Evolutionary conservation across 306 rosid species (phyloP), one percentile per base, ranked within the genome.

Genomic region (Benincasa hispida): DNA sequence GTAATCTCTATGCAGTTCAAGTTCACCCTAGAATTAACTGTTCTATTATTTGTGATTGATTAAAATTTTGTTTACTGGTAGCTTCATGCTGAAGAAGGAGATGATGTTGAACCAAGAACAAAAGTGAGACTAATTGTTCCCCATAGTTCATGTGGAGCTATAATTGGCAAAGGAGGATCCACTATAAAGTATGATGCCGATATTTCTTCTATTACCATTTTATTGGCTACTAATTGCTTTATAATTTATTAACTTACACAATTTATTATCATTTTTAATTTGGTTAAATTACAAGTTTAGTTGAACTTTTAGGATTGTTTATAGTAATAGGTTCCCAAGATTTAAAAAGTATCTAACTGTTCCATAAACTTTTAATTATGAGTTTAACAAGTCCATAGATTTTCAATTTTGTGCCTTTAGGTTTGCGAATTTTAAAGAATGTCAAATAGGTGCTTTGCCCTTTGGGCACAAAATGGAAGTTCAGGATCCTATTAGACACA

Each of bases 121-220:
- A 95, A 87, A 89, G 96, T 90, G 87, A 89, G 92, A 81, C 93
- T 95, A 66, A 75, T 95, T 74, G 99, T 92, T 84, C 99, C 99
- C 48, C 90, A 95, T 78, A 90, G 97, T 82, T 95, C 96, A 65
- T 95, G 99, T 80, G 99, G 99, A 83, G 99, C 98, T 79, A 90
- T 95, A 83, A 95, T 95, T 81, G 99, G 99, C 81, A 95, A 95
- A 84, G 98, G 96, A 80, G 99, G 99, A 21, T 85, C 99, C 79
- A 95, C 98, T 65, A 95, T 95, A 74, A 95, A 96, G 99, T 95
- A 89, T 59, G 83, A 47, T 58, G 76, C 67, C 73, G 75, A 77
- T 41, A 57, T 84, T 35, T 65, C 74, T 72, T 69, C 18, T 79
- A 34, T 4, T 27, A 70, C 39, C 51, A 22, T 17, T 55, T 79